Conservation (phyloP, 805 yeast genomes). For the Candida nitratophila region DNA sequence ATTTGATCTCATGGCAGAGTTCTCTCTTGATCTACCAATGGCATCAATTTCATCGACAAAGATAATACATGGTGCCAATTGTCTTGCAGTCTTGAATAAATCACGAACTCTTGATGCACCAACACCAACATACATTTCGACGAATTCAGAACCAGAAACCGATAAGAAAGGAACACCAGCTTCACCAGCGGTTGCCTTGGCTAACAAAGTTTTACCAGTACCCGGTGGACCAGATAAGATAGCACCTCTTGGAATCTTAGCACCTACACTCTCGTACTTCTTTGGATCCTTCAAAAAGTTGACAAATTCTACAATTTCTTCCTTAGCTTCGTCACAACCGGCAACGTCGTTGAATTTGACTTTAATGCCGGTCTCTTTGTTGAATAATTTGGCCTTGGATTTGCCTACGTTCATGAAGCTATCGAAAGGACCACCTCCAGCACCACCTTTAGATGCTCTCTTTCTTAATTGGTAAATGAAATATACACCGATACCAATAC, state of each 20-base stretch:
- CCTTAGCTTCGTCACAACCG: constrained; percentile 91
- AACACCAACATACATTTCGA: constrained; percentile 96
- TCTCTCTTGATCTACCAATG: constrained; percentile 70
- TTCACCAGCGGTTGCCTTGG: constrained; percentile 95
- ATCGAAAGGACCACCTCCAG: constrained; percentile 71
- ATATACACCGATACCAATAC: constrained; percentile 86
- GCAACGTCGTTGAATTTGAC: constrained; percentile 86
- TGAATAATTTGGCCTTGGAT: constrained; percentile 81
- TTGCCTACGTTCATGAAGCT: constrained; percentile 83
- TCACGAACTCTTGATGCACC: constrained; percentile 95
- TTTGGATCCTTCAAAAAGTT: constrained; percentile 78
- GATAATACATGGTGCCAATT: constrained; percentile 83
- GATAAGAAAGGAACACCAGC: constrained; percentile 91
- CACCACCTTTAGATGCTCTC: constrained; percentile 41
- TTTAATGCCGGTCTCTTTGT: constrained; percentile 77
- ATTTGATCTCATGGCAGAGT: constrained; percentile 74
- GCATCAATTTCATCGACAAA: constrained; percentile 96
- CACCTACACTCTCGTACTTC: constrained; percentile 83
- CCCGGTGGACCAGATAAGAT: constrained; percentile 94
- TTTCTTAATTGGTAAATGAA: constrained; percentile 29
- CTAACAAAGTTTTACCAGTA: constrained; percentile 89
- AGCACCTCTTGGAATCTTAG: constrained; percentile 94
- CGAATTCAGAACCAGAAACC: constrained; percentile 91
- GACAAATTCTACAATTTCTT: constrained; percentile 93
- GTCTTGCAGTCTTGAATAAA: constrained; percentile 81